These are phyloP conservation scores for Cubamyces lactineus DNA, from an alignment of 768 basidiomycete genomes.

Conservation along the genomic window DNA sequence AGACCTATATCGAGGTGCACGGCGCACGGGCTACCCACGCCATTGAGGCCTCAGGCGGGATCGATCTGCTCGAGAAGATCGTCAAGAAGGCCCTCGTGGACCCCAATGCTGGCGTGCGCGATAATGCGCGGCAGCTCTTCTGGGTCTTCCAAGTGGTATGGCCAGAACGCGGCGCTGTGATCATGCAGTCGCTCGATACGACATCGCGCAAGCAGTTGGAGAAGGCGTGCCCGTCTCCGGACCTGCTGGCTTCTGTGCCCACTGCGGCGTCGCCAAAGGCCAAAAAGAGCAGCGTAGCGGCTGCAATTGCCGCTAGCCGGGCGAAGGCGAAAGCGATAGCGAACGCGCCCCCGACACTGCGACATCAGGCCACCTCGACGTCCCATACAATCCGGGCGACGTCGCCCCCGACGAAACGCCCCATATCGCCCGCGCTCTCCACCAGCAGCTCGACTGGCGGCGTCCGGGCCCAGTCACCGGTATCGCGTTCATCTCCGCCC, in stretches of 20 bases:
- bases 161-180: constrained; percentile 63
- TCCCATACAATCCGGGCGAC: constrained; percentile 54
- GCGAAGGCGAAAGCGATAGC: constrained; percentile 87
- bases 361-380: constrained; percentile 81
- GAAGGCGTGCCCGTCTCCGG: constrained; percentile 74
- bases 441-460: constrained; percentile 32
- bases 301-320: constrained; percentile 87
- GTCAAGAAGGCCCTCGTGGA: constrained; percentile 78
- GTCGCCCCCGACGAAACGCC: constrained; percentile 45
- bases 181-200: constrained; percentile 71
- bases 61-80: constrained; percentile 74
- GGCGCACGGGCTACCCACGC: constrained; percentile 60
- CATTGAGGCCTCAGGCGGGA: constrained; percentile 70
- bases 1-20: constrained; percentile 74
- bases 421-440: constrained; percentile 43
- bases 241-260: constrained; percentile 39
- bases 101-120: constrained; percentile 77
- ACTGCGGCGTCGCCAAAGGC: constrained; percentile 53
- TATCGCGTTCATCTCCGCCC: constrained; percentile 24
- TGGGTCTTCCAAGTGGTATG: constrained; percentile 83
- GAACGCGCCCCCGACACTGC: constrained; percentile 74
- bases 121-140: constrained; percentile 69
- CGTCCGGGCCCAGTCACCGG: constrained; percentile 30
- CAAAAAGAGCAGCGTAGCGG: constrained; percentile 84
- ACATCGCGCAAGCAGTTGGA: constrained; percentile 81